Evolutionary conservation across 352 stramenopile genomes (phyloP).

Genomic region (Blastocystis hominis): DNA sequence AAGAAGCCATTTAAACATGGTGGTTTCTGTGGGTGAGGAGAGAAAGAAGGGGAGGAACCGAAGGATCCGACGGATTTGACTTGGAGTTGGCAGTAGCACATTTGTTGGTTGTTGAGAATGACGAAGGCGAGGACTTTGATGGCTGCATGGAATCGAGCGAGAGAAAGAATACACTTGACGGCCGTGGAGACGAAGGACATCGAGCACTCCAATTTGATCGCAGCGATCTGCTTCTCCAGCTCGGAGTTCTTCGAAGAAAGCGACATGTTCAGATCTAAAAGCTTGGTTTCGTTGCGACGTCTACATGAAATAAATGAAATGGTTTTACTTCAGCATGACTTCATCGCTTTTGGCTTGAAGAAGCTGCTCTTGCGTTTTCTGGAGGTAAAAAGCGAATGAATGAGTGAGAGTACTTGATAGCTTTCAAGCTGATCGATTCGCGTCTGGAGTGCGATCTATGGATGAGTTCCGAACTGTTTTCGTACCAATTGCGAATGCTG

Average conservation of each 20-base stretch:
- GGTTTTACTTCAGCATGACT: constrained; percentile 5
- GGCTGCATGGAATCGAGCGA: background rate
- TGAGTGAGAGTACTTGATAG: background rate
- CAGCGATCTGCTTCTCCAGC: constrained; percentile 12
- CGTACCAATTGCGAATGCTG: background rate
- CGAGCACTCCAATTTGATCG: background rate
- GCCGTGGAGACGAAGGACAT: background rate
- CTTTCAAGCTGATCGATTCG: background rate
- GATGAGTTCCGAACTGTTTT: background rate
- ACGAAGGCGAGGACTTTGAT: background rate
- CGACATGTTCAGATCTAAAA: constrained; percentile 27
- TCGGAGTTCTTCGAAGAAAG: background rate
- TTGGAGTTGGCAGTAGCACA: constrained; percentile 19
- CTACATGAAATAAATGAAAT: background rate
- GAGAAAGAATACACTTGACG: background rate
- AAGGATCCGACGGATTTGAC: background rate
- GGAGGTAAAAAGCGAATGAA: background rate
- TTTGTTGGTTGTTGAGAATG: background rate
- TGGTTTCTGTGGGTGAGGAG: background rate
- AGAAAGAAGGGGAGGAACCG: background rate
- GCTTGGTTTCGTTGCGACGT: constrained; percentile 20
- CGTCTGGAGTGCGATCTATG: background rate
- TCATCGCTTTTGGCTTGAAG: constrained; percentile 31
- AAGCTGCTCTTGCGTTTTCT: constrained; percentile 4
- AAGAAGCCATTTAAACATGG: constrained; percentile 31